Evolutionary conservation across 2,329 filamentous ascomycete species (phyloP).

Genomic region (Cladorrhinum sp.): DNA sequence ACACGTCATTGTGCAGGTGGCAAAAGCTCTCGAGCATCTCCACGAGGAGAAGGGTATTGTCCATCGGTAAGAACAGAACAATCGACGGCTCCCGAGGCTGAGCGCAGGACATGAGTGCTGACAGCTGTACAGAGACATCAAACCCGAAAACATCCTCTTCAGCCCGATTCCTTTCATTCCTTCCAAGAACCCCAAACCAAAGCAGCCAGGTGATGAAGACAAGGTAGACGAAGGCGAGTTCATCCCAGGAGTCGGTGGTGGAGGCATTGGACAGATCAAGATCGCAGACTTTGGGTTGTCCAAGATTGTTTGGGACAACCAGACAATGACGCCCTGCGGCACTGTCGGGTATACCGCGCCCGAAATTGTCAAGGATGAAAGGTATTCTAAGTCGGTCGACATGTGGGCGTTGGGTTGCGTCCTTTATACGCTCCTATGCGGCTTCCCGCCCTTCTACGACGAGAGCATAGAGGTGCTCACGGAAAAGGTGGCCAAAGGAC

Average conservation of each 20-base stretch:
- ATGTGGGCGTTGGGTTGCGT: slow-evolving; percentile 99
- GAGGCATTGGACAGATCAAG: slow-evolving; percentile 93
- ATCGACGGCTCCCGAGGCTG: too few species aligned
- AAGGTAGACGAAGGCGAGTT: slow-evolving; percentile 98
- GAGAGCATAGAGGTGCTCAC: slow-evolving; percentile 96
- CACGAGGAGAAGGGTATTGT: slow-evolving; percentile 95
- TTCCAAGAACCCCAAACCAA: slow-evolving; percentile 75
- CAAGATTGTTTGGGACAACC: slow-evolving; percentile 96
- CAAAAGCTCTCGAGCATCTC: slow-evolving; percentile 88
- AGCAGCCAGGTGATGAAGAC: slow-evolving; percentile 86
- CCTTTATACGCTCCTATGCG: slow-evolving; percentile 92
- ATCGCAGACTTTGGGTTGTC: slow-evolving; percentile 97
- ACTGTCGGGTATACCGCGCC: slow-evolving; percentile 97
- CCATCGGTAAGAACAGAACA: slow-evolving; percentile 90
- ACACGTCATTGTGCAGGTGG: slow-evolving; percentile 92
- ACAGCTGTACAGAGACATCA: slow-evolving; percentile 72
- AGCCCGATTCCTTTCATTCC: slow-evolving; percentile 80
- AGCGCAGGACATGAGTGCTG: slow-evolving; percentile 10
- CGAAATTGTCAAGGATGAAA: slow-evolving; percentile 98
- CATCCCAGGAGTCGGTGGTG: slow-evolving; percentile 72
- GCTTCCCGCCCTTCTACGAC: slow-evolving; percentile 97
- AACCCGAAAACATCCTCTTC: slow-evolving; percentile 95
- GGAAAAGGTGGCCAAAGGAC: slow-evolving; percentile 93
- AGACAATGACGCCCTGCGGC: slow-evolving; percentile 98
- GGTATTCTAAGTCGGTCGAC: slow-evolving; percentile 97